phyloP scores from a whole-genome alignment of 1,284 basidiomycete species.

The Sporisorium iseilematis-ciliati region DNA sequence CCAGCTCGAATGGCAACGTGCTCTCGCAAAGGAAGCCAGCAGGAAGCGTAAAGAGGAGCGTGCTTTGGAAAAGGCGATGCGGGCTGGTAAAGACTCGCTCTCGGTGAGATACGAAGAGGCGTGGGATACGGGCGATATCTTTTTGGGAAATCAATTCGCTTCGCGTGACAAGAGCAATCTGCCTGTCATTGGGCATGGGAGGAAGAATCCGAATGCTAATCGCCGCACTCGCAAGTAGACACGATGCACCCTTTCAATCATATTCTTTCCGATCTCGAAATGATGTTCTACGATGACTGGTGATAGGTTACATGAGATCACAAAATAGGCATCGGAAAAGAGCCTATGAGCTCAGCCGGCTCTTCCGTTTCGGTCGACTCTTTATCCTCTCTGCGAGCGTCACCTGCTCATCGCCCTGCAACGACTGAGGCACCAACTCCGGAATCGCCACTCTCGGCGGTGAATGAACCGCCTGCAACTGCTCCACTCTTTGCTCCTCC shows the following conservation, averaged over 20 bases:
- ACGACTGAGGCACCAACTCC: conserved; percentile 23
- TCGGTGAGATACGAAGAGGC: conserved; percentile 66
- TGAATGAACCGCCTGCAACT: conserved; percentile 32
- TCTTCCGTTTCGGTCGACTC: conserved; percentile 41
- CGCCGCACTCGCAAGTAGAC: conserved; percentile 43
- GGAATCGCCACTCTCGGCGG: conserved; percentile 29
- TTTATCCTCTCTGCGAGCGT: conserved; percentile 40
- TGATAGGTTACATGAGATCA: too few species aligned
- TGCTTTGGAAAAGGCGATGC: conserved; percentile 49
- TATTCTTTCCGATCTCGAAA: not conserved
- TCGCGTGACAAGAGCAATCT: conserved; percentile 43
- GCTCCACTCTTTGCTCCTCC: conserved; percentile 11
- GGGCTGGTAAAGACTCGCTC: conserved; percentile 61
- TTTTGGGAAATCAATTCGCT: conserved; percentile 50
- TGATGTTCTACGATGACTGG: too few species aligned
- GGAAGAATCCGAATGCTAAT: conserved; percentile 67
- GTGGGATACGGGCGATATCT: conserved; percentile 64
- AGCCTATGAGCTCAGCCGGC: conserved; percentile 10
- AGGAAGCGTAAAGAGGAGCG: conserved; percentile 62
- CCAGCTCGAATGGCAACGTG: conserved; percentile 68
- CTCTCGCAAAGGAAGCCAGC: conserved; percentile 55
- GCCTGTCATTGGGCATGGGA: conserved; percentile 65
- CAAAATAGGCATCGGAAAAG: not conserved
- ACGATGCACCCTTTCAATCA: not conserved
- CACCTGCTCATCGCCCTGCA: conserved; percentile 6